A percentile compares a stretch with the other conserved stretches of the same genome.
Conservation (phyloP, 371 early-diverging fungal genomes). For the Cokeromyces recurvatus region DNA sequence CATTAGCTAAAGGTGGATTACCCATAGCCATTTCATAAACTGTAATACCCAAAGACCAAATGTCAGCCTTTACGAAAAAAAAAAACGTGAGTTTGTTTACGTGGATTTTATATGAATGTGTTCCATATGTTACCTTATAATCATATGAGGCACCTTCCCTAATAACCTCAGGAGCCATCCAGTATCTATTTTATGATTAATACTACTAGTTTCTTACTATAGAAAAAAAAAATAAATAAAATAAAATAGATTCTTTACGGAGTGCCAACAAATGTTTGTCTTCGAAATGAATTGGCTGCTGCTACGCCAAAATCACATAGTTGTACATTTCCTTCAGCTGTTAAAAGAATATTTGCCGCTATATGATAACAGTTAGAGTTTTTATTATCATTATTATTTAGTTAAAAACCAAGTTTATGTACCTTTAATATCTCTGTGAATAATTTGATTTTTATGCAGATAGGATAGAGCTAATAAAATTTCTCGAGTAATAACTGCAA, state of each 20-base stretch:
- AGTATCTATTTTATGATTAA: constrained; percentile 50
- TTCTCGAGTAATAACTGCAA: constrained; percentile 83
- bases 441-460: constrained; percentile 90
- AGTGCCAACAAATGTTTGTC: constrained; percentile 88
- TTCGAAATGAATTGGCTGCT: constrained; percentile 63
- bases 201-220: not conserved
- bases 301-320: constrained; percentile 94
- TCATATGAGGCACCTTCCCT: constrained; percentile 76
- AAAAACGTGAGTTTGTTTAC: too few species aligned
- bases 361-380: not conserved
- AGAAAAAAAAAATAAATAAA: constrained; percentile 14
- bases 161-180: constrained; percentile 92
- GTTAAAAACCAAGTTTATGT: too few species aligned
- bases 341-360: constrained; percentile 92
- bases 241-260: constrained; percentile 51
- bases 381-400: not conserved
- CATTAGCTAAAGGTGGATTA: constrained; percentile 90
- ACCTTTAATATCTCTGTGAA: constrained; percentile 98
- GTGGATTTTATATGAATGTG: too few species aligned
- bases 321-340: constrained; percentile 88
- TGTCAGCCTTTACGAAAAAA: constrained; percentile 58
- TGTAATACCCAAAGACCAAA: constrained; percentile 96
- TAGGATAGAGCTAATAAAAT: constrained; percentile 86
- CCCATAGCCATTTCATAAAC: constrained; percentile 95
- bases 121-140: constrained; percentile 44